Evolutionary conservation across 352 stramenopile species (phyloP), one percentile per base, ranked within the genome.

Genomic region (Phytophthora ohioensis): DNA sequence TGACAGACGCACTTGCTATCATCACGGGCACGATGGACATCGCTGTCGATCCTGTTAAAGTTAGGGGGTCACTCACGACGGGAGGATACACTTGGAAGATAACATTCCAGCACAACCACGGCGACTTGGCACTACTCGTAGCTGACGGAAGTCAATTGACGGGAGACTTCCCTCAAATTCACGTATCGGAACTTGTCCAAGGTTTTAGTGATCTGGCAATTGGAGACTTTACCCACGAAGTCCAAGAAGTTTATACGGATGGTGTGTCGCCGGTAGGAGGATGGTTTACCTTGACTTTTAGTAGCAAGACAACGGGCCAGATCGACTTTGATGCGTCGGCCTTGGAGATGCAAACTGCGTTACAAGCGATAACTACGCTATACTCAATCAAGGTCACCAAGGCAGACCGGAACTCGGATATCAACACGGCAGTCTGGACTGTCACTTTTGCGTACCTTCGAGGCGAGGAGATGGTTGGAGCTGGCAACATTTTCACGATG

Each of bases 361-460:
- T 95, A 7, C 80, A 94, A 55, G 75, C 64, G n/a, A 81, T 96
- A 11, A 91, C 84, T 0, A 91, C 82, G 2, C 86, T 97, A 12
- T 97, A 97, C 68, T 93, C 91, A 6, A 89, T 93, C 54, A 94
- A 95, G 45, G 84, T 94, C 6, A 79, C 71, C 5, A 91, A 90
- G 17, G 57, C 61, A 1, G 72, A 74, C 47, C 54, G 82, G 2
- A 84, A 76, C 27, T 32, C 73, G 32, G 52, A 27, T 3, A 54
- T 93, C 10, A 87, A 93, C 32, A 91, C 82, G 9, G 85, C 85
- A 1, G 78, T 91, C 15, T 99, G 96, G 96, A 95, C 92, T 30
- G 87, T 99, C 5, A 98, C 94, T 13, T 98, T 99, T 57, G 97
- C 95, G 0, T 95, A 98, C 49, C 73, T 98, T 21, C 78, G 82